Percentiles rank a stretch among this genome's conserved stretches.
Evolutionary conservation across 1,284 basidiomycete genomes (phyloP).

Genomic region (Leccinum fallax): DNA sequence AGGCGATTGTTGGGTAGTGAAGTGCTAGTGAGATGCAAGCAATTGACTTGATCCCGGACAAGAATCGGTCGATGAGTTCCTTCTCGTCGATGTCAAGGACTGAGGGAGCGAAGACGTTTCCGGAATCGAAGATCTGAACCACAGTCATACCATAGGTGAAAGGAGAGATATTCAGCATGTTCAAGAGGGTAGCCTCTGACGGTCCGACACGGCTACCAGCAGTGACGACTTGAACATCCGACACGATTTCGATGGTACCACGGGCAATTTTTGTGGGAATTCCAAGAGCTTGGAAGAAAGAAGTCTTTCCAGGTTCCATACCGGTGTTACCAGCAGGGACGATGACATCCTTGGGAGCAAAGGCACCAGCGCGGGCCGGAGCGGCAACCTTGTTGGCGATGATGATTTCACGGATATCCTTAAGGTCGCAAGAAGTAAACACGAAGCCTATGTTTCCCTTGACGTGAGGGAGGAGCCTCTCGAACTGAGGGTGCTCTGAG

Average conservation of each 20-base stretch:
- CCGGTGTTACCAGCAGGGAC: slow-evolving; percentile 98
- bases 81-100: slow-evolving; percentile 95
- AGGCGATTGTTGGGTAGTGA: slow-evolving; percentile 95
- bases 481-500: slow-evolving; percentile 89
- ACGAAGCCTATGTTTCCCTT: slow-evolving; percentile 99
- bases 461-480: slow-evolving; percentile 94
- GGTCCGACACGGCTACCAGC: slow-evolving; percentile 93
- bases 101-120: slow-evolving; percentile 88
- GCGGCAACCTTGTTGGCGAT: slow-evolving; percentile 97
- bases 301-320: slow-evolving; percentile 99
- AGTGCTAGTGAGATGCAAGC: slow-evolving; percentile 95
- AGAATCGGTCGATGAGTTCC: slow-evolving; percentile 89
- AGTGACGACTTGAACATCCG: slow-evolving; percentile 93
- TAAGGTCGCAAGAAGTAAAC: slow-evolving; percentile 92
- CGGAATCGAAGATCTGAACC: slow-evolving; percentile 90
- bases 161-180: slow-evolving; percentile 99
- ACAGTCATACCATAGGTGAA: slow-evolving; percentile 99
- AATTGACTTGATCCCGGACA: slow-evolving; percentile 92
- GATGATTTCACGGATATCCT: slow-evolving; percentile 93
- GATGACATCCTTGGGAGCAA: slow-evolving; percentile 89
- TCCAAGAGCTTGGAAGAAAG: slow-evolving; percentile 99
- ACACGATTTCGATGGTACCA: slow-evolving; percentile 99
- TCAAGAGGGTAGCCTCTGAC: slow-evolving; percentile 96
- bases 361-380: slow-evolving; percentile 97
- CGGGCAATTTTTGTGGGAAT: slow-evolving; percentile 99